These are phyloP conservation scores for Strobilomyces confusus DNA, from an alignment of 768 basidiomycete genomes.

Conservation along the genomic window DNA sequence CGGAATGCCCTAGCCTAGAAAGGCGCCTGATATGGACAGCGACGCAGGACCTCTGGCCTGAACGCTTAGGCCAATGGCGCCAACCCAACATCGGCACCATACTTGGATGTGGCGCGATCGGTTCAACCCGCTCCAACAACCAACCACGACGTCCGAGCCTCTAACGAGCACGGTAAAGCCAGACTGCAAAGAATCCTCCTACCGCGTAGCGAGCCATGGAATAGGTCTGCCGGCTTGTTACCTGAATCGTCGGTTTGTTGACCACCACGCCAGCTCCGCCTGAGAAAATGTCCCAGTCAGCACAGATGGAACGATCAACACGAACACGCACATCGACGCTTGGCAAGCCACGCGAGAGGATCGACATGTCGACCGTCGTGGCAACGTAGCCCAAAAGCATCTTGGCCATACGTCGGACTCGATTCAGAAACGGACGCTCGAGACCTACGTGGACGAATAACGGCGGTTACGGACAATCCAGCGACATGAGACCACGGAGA, in stretches of 20 bases:
- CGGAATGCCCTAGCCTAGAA: no score
- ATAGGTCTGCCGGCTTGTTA: slow-evolving; percentile 65
- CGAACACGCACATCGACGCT: slow-evolving; percentile 61
- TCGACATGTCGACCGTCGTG: slow-evolving; percentile 65
- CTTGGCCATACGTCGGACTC: slow-evolving; percentile 32
- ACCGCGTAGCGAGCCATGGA: slow-evolving; percentile 72
- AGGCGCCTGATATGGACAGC: no score
- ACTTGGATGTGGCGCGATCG: no score
- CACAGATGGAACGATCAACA: neutral
- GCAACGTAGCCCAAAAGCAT: slow-evolving; percentile 88
- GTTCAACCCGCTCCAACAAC: no score
- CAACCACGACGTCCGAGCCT: no score
- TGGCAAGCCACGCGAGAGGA: slow-evolving; percentile 78
- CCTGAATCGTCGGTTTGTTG: slow-evolving; percentile 62
- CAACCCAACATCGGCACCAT: no score
- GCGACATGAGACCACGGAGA: neutral
- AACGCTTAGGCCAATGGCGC: no score
- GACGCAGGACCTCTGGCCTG: no score
- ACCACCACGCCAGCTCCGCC: slow-evolving; percentile 86
- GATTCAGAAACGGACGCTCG: neutral
- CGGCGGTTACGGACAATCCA: slow-evolving; percentile 87
- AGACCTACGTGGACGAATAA: slow-evolving; percentile 70
- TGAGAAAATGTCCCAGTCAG: slow-evolving; percentile 25
- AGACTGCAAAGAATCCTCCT: no score
- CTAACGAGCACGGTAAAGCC: no score